Percentiles rank a stretch among this genome's conserved stretches.
Conservation (phyloP, 495 filamentous ascomycete genomes). For the Aspergillus coremiiformis region DNA sequence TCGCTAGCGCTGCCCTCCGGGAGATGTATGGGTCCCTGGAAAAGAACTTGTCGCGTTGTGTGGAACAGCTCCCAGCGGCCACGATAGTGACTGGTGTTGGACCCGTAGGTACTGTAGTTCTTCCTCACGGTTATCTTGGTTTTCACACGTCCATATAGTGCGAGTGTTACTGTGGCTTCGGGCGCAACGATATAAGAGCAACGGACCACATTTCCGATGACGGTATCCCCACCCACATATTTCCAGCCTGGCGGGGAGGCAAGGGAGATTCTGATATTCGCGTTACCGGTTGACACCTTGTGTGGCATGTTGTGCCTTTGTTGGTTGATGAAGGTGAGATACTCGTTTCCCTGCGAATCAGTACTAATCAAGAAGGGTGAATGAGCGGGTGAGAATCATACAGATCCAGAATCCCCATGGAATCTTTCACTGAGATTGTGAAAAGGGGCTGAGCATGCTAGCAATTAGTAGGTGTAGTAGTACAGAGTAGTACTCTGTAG, state of each 20-base stretch:
- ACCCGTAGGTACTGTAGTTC: background rate
- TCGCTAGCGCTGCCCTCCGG: background rate
- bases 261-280: conserved; percentile 6
- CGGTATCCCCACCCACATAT: conserved; percentile 12
- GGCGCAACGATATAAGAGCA: conserved; percentile 8
- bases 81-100: background rate
- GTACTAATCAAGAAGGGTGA: too few relatives aligned
- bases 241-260: conserved; percentile 12
- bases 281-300: background rate
- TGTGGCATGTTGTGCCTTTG: background rate
- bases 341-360: too few relatives aligned
- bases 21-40: conserved; percentile 11
- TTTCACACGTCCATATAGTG: conserved; percentile 10
- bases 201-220: conserved; percentile 16
- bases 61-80: conserved; percentile 5
- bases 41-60: conserved; percentile 1
- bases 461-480: too few relatives aligned
- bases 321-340: too few relatives aligned
- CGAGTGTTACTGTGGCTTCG: conserved; percentile 10
- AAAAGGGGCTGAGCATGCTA: too few relatives aligned
- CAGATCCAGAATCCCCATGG: too few relatives aligned
- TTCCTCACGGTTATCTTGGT: conserved; percentile 5
- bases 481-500: too few relatives aligned
- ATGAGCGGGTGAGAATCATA: too few relatives aligned
- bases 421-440: too few relatives aligned